phyloP scores from a whole-genome alignment of 441 rosid genomes.

The Aquilaria agallochum region DNA sequence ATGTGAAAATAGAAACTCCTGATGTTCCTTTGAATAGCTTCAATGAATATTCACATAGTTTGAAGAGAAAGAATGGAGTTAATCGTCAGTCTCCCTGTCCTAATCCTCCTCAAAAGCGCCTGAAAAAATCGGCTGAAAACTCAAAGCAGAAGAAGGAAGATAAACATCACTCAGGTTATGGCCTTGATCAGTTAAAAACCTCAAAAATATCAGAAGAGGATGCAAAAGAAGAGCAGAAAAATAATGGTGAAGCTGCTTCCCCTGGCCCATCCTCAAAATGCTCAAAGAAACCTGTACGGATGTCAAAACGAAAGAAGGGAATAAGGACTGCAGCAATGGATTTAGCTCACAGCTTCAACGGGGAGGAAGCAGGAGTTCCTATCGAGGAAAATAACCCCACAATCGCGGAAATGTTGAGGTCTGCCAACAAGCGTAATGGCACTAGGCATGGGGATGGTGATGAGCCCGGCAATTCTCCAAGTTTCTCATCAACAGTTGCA shows the following conservation, averaged over 20 bases:
- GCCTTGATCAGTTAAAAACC: not conserved
- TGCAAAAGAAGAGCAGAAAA: conserved; percentile 9
- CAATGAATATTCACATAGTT: conserved; percentile 1
- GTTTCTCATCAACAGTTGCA: conserved; percentile 13
- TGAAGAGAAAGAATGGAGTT: conserved; percentile 12
- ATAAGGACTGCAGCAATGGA: not conserved
- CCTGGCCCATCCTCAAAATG: not conserved
- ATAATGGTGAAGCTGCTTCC: not conserved
- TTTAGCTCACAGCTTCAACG: not conserved
- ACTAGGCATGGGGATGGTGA: not conserved
- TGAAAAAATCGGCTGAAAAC: not conserved
- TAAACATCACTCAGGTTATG: not conserved
- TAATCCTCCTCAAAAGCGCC: not conserved
- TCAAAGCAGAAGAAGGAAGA: not conserved
- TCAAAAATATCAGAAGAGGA: not conserved
- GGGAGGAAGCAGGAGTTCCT: not conserved
- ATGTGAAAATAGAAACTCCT: not conserved
- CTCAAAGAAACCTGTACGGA: not conserved
- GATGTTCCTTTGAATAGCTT: conserved; percentile 3
- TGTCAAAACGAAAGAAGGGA: conserved; percentile 4
- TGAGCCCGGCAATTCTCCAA: conserved; percentile 7
- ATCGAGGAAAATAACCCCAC: conserved; percentile 11
- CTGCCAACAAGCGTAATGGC: conserved; percentile 1
- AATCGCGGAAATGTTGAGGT: conserved; percentile 14
- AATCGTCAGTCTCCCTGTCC: conserved; percentile 1